These are phyloP conservation scores for Endoconidiophora laricicola DNA, from an alignment of 2,329 filamentous ascomycete genomes.

Conservation along the genomic window DNA sequence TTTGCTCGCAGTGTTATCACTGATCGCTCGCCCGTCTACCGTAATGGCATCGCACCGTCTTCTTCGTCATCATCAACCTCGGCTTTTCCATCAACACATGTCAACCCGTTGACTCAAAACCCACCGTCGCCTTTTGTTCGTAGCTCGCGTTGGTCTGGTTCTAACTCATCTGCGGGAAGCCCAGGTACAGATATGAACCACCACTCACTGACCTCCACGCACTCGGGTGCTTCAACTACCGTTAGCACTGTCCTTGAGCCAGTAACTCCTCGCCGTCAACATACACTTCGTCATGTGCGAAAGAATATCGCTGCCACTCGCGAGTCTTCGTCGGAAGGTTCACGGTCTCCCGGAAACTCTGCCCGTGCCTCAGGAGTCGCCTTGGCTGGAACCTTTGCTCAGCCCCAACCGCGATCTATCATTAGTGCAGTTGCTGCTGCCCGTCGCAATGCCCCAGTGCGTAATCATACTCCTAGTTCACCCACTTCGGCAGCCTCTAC, in stretches of 20 bases:
- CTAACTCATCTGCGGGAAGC: constrained; percentile 1
- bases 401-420: not conserved
- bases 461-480: constrained; percentile 3
- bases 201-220: constrained; percentile 5
- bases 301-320: constrained; percentile 34
- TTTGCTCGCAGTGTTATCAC: not conserved
- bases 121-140: constrained; percentile 7
- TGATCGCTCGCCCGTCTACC: not conserved
- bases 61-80: not conserved
- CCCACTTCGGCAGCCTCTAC: not conserved
- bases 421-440: not conserved
- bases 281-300: constrained; percentile 44
- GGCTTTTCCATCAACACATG: constrained; percentile 3
- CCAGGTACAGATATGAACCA: constrained; percentile 4
- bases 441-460: not conserved
- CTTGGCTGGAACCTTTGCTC: constrained; percentile 14
- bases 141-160: not conserved
- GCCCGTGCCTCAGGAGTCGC: constrained; percentile 24
- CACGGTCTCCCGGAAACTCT: constrained; percentile 26
- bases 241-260: constrained; percentile 1
- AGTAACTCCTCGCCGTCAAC: constrained; percentile 27
- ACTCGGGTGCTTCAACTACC: not conserved
- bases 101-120: constrained; percentile 7
- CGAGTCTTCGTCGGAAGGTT: constrained; percentile 22
- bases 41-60: not conserved